Conservation (phyloP, 306 rosid genomes). For the Lagenaria siceraria region DNA sequence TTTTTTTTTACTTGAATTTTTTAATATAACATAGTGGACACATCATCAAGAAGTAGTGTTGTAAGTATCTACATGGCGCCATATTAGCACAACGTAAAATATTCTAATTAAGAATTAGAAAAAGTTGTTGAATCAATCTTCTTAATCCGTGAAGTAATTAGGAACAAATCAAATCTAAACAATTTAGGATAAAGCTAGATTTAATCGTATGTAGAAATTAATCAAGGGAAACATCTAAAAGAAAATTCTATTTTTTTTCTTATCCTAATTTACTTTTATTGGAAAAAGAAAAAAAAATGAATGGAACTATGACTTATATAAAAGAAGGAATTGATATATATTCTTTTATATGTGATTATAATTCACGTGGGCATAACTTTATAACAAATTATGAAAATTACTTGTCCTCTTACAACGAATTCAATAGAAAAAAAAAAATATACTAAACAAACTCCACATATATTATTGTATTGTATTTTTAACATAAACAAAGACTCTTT, state of each 20-base stretch:
- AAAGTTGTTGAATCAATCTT: no score
- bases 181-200: neutral
- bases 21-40: neutral
- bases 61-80: no score
- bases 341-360: neutral
- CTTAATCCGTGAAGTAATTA: no score
- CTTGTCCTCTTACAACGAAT: neutral
- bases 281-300: neutral
- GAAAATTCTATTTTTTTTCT: neutral
- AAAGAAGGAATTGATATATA: neutral
- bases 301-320: neutral
- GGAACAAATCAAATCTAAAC: neutral
- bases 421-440: neutral
- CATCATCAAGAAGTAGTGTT: neutral
- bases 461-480: neutral
- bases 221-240: neutral
- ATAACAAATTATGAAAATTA: neutral
- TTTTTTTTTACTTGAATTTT: neutral
- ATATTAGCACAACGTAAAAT: no score
- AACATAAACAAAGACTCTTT: neutral
- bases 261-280: neutral
- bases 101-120: no score
- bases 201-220: neutral
- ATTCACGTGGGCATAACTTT: neutral
- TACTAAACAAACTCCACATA: neutral